These are phyloP conservation scores for Leccinellum rugosiceps DNA, from an alignment of 768 basidiomycete genomes.

Conservation along the genomic window DNA sequence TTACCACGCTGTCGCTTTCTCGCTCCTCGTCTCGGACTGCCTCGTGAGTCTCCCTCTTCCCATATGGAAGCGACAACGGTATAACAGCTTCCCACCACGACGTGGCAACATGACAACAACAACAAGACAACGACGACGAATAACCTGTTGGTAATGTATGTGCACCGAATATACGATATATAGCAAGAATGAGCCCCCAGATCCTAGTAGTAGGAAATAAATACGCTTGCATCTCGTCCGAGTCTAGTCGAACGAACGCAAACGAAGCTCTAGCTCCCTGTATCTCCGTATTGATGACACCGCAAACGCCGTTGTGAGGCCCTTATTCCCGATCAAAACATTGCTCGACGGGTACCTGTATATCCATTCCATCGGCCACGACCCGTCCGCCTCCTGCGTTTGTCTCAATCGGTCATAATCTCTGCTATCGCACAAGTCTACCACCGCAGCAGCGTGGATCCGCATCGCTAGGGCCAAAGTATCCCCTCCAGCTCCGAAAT, in stretches of 20 bases:
- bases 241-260: conserved; percentile 16
- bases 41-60: too few species aligned
- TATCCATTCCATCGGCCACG: conserved; percentile 22
- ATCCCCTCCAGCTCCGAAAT: conserved; percentile 17
- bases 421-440: conserved; percentile 11
- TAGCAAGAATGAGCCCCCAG: too few species aligned
- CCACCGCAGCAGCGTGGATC: conserved; percentile 6
- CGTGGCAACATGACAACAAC: too few species aligned
- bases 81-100: too few species aligned
- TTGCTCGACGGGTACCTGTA: conserved; percentile 12
- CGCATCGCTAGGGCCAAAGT: conserved; percentile 21
- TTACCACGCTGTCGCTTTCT: too few species aligned
- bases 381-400: conserved; percentile 21
- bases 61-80: too few species aligned
- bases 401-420: conserved; percentile 15
- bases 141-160: too few species aligned
- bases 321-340: conserved; percentile 15
- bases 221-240: not conserved
- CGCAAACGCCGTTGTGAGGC: conserved; percentile 21
- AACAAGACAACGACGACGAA: too few species aligned
- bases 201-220: too few species aligned
- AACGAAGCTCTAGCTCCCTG: conserved; percentile 6
- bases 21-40: too few species aligned
- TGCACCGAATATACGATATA: too few species aligned
- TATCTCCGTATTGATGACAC: conserved; percentile 16